Evolutionary conservation across 352 stramenopile species (phyloP), one percentile per base, ranked within the genome.

Genomic region (Globisporangium nodosum): DNA sequence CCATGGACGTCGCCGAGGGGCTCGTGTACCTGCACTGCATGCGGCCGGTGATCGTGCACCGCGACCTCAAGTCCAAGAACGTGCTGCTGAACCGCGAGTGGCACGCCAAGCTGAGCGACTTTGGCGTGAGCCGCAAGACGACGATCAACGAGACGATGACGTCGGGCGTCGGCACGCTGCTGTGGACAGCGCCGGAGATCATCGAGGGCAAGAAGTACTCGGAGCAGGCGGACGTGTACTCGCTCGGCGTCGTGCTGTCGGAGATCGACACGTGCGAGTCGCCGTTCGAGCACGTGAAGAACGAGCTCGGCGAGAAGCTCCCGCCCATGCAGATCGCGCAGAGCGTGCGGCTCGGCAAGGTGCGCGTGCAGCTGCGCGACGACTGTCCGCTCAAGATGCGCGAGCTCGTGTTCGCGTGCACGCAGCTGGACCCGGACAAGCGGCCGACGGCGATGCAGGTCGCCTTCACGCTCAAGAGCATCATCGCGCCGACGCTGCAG

Each of bases 171-270:
- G 86, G 86, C 16, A 96, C 83, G 18, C 66, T 89, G 39, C 66
- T 88, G 9, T 97, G 87, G 86, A 94, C 85, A 16, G 87, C 87
- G 0, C 87, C 88, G 2, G 88, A 97, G 69, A 92, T 96, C 58
- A 90, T 97, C 21, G 68, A 88, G 56, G 83, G 83, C 60, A 79
- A 89, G 43, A 85, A 88, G 39, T 96, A 92, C 71, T 91, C 76
- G 33, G 81, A 94, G 51, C 90, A 91, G 54, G 85, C 86, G 16
- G 88, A 97, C 57, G 85, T 97, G 37, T 97, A 93, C 66, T 92
- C 83, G 33, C 78, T 96, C 24, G 88, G 87, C 37, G 81, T 96
- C 39, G 81, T 94, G 49, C 64, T 94, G 1, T 88, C 80, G 3
- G 84, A 94, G 56, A 74, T 92, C 57, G 84, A 94, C 49, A 91